Evolutionary conservation across 345 rosid species (phyloP).

Genomic region (Pseudoturritis turrita): DNA sequence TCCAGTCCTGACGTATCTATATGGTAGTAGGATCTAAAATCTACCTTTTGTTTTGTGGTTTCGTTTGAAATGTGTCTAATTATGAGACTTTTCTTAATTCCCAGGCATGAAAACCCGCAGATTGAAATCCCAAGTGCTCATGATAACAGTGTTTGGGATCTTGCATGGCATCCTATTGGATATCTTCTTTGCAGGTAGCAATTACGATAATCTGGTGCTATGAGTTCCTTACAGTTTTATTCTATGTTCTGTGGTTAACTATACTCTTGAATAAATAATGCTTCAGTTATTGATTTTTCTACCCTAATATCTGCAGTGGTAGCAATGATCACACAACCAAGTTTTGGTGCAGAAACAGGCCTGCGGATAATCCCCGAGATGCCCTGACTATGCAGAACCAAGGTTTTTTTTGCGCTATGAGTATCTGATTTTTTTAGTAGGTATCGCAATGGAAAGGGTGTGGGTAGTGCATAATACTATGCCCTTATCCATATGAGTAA

Average conservation of each 20-base stretch:
- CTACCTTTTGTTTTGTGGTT: background rate
- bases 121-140: conserved; percentile 80
- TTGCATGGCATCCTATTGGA: conserved; percentile 98
- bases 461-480: background rate
- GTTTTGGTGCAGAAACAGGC: conserved; percentile 99
- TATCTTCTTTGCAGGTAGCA: conserved; percentile 95
- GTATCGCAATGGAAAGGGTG: background rate
- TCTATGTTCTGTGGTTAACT: background rate
- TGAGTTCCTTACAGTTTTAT: background rate
- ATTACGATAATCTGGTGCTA: background rate
- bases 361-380: conserved; percentile 90
- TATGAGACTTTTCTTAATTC: conserved; percentile 15
- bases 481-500: background rate
- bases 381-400: conserved; percentile 70
- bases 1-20: background rate
- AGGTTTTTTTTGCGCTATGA: conserved; percentile 36
- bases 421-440: background rate
- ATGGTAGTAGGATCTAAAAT: conserved; percentile 4
- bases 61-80: conserved; percentile 11
- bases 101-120: conserved; percentile 96
- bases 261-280: background rate
- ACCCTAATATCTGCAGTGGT: conserved; percentile 63
- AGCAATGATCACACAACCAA: conserved; percentile 93
- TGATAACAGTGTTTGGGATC: conserved; percentile 95
- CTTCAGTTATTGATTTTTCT: conserved; percentile 16